A percentile compares a stretch with the other conserved stretches of the same genome.
These are phyloP conservation scores for Cladophialophora exuberans DNA, from an alignment of 2,329 filamentous ascomycete genomes.

Conservation along the genomic window DNA sequence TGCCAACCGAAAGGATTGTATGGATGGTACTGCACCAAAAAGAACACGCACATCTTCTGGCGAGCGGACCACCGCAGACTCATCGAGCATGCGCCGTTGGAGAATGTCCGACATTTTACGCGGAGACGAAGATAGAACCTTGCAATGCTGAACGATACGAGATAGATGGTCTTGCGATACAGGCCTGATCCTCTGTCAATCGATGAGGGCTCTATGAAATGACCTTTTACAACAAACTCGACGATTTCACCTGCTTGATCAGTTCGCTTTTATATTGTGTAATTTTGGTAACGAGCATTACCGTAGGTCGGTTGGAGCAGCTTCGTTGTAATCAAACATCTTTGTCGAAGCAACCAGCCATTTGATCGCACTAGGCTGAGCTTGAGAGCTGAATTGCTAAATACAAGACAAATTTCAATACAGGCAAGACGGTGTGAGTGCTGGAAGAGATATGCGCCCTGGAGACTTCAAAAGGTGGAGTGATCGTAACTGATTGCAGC, in stretches of 20 bases:
- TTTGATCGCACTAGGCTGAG: too few relatives aligned
- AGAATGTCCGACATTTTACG: conserved; percentile 16
- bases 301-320: too few relatives aligned
- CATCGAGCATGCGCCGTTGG: conserved; percentile 17
- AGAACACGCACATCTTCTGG: conserved; percentile 9
- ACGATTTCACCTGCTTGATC: neutral
- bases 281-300: too few relatives aligned
- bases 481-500: neutral
- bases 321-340: too few relatives aligned
- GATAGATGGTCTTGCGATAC: conserved; percentile 21
- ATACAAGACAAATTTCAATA: too few relatives aligned
- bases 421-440: too few relatives aligned
- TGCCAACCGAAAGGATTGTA: neutral
- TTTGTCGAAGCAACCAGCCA: too few relatives aligned
- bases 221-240: neutral
- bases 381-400: too few relatives aligned
- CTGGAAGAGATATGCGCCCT: too few relatives aligned
- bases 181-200: neutral
- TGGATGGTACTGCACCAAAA: neutral
- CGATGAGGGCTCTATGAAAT: neutral
- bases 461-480: too few relatives aligned
- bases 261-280: too few relatives aligned
- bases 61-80: conserved; percentile 14
- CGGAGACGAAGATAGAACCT: conserved; percentile 18
- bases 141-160: conserved; percentile 15